Conservation (phyloP, 176 grass and related monocot species). For the Raddia distichophylla region DNA sequence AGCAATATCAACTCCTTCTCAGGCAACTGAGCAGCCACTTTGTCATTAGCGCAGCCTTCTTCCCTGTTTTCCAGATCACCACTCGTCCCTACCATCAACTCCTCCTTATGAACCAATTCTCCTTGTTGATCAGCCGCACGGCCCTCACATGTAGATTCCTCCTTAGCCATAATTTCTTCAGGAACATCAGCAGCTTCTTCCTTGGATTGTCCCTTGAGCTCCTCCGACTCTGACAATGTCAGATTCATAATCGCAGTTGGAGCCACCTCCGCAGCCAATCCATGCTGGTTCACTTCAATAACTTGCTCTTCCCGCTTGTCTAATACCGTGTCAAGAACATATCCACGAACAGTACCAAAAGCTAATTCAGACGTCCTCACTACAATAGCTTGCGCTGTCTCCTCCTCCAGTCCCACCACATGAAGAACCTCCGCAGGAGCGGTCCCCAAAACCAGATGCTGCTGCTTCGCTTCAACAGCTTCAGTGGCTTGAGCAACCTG, state of each 20-base stretch:
- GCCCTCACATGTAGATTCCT: constrained; percentile 37
- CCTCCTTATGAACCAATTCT: constrained; percentile 14
- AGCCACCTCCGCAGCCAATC: constrained; percentile 26
- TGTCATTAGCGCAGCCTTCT: constrained; percentile 29
- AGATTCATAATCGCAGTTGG: constrained; percentile 18
- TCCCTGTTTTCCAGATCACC: constrained; percentile 19
- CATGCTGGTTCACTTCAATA: background rate
- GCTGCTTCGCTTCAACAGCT: constrained; percentile 12
- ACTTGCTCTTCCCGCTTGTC: constrained; percentile 17
- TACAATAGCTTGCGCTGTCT: constrained; percentile 24
- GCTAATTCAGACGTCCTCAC: constrained; percentile 25
- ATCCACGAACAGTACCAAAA: constrained; percentile 28
- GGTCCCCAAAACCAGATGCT: background rate
- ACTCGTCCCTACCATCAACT: background rate
- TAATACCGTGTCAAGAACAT: constrained; percentile 6
- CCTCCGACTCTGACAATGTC: constrained; percentile 21
- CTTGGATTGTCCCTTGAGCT: background rate
- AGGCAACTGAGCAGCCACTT: constrained; percentile 33
- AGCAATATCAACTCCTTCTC: constrained; percentile 38
- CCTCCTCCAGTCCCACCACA: constrained; percentile 14
- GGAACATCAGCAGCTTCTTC: constrained; percentile 19
- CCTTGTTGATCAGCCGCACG: constrained; percentile 20
- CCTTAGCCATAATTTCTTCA: constrained; percentile 30
- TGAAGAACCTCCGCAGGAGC: constrained; percentile 25
- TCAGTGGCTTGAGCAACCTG: background rate